Evolutionary conservation across 352 stramenopile genomes (phyloP), one percentile per base, ranked within the genome.

Genomic region (Phytopythium kandeliae): DNA sequence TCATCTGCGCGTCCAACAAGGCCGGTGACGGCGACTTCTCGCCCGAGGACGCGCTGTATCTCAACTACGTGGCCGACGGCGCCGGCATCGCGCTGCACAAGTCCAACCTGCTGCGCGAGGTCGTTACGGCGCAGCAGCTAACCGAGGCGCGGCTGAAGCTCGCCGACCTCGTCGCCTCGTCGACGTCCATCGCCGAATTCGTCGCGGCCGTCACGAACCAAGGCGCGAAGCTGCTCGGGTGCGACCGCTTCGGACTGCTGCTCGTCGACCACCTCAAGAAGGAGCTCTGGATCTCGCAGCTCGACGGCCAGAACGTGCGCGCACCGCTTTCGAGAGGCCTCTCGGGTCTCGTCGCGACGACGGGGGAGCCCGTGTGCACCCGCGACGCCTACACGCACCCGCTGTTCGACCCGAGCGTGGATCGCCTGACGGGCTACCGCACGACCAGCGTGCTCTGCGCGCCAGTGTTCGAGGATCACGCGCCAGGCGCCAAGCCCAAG

Each of bases 1-100:
- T 89, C 4, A 58, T 89, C 35, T 82, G 72, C 24, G 78, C 78
- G 13, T 68, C 83, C 28, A 89, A 89, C 54, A 89, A 89, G 54
- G 66, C 79, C 16, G 78, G 86, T 38, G 65, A 62, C 30, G 80
- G 70, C 24, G 78, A 89, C 44, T 89, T 89, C 31, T 74, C 71
- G 3, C 63, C 57, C 19, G 78, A 89, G 35, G 78, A 89, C 30
- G 77, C 78, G 5, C 47, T 89, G 22, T 89, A 84, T 45, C 71
- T 89, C 35, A 85, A 85, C 40, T 89, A 89, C 41, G 74, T 75
- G 16, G 78, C 78, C 5, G 78, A 89, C 31, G 74, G 74, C 0
- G 78, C 79, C 4, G 74, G 78, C 10, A 86, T 81, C 17, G 82
- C 78, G 2, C 57, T 89, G 15, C 74, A 89, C 69, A 89, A 89